Evolutionary conservation across 768 basidiomycete species (phyloP), one percentile per base, ranked within the genome.

Genomic region (Leccinum olivaceopallidum): DNA sequence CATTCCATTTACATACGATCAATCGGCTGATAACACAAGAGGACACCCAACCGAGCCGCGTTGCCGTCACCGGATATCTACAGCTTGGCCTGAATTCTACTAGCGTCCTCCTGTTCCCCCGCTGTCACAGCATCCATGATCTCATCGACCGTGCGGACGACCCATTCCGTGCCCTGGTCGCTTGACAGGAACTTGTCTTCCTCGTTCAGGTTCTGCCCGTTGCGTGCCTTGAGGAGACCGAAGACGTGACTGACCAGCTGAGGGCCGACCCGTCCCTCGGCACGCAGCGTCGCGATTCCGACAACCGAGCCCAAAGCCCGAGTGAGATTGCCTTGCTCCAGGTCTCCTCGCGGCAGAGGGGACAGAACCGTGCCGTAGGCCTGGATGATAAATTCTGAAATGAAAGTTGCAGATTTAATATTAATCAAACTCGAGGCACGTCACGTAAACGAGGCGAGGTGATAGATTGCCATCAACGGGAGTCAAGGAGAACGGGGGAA

Each of bases 111-210:
- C 48, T 72, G 66, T 56, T 73, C 77, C 66, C 75, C 79, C 72
- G 80, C 76, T 70, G 79, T 81, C 66, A 92, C 85, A 60, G 86
- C 86, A 74, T 92, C 90, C 63, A 89, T 79, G 74, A 94, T 83
- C 67, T 86, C 80, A 78, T 95, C 94, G 56, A 93, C 85, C 53
- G 84, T 89, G 69, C 88, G 86, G 68, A 95, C 79, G 55, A 95
- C 87, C 94, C 94, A 95, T 76, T 90, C 89, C 20, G 90, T 84
- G 36, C 94, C 94, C 73, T 94, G 90, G 70, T 94, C 93, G 61
- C 83, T 89, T 24, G 89, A 80, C 44, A 95, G 82, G 88, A 89
- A 95, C 60, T 76, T 79, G 71, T 93, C 92, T 73, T 89, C 90
- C 66, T 83, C 81, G 65, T 76, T 86, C 64, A 85, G 78, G 37